Conservation (phyloP, 2,329 filamentous ascomycete genomes). For the Fusarium bulbicola region DNA sequence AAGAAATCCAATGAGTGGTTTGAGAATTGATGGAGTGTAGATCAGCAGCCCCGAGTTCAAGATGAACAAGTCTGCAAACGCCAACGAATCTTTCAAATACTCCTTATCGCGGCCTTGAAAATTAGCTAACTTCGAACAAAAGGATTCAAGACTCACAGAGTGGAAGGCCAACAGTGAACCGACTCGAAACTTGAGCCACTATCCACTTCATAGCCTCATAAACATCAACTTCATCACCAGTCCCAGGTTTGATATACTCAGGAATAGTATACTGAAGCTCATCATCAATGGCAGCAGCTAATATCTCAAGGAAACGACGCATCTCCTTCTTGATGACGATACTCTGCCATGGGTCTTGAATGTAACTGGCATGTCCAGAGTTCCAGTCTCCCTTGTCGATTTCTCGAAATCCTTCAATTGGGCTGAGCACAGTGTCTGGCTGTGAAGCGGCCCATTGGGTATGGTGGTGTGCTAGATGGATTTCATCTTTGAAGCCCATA, state of each 20-base stretch:
- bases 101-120: slow-evolving; percentile 44
- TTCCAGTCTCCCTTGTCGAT: slow-evolving; percentile 50
- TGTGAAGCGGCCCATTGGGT: slow-evolving; percentile 53
- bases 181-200: slow-evolving; percentile 45
- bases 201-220: slow-evolving; percentile 40
- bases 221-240: slow-evolving; percentile 44
- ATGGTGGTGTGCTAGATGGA: slow-evolving; percentile 52
- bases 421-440: slow-evolving; percentile 49
- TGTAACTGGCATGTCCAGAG: slow-evolving; percentile 48
- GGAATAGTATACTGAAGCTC: slow-evolving; percentile 48
- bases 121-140: not conserved
- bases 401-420: slow-evolving; percentile 50
- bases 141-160: slow-evolving; percentile 38
- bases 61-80: slow-evolving; percentile 46
- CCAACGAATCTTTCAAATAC: slow-evolving; percentile 44
- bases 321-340: slow-evolving; percentile 49
- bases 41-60: slow-evolving; percentile 46
- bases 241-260: slow-evolving; percentile 43
- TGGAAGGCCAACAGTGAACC: slow-evolving; percentile 46
- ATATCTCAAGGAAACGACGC: slow-evolving; percentile 46
- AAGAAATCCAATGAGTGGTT: slow-evolving; percentile 45
- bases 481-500: slow-evolving; percentile 50
- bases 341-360: slow-evolving; percentile 50
- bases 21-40: slow-evolving; percentile 44
- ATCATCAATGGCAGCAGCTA: slow-evolving; percentile 47